Evolutionary conservation across 148 eudicot genomes (phyloP), one percentile per base, ranked within the genome.

Genomic region (Hydrangea macrophylla): DNA sequence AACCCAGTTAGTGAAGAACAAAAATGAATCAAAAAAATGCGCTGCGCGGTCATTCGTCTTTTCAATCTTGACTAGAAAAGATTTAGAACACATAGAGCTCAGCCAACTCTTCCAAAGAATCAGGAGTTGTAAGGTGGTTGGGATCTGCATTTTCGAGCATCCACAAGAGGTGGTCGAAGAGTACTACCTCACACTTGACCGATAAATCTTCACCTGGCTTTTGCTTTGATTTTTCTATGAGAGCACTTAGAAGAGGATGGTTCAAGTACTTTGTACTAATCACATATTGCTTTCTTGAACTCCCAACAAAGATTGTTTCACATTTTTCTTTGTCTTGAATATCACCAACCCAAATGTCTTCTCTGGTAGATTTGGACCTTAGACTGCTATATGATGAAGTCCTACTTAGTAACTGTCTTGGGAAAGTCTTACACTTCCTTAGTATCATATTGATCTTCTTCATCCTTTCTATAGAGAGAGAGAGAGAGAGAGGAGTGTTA

Each of bases 101-200:
- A 33, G 85, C 92, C 67, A 88, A 70, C 69, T 91, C 95, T n/a
- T 85, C 85, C 50, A 86, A 59, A 23, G 92, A 84, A 57, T 86
- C 94, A 1, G 78, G 60, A 20, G 31, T 71, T n/a, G n/a, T n/a
- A n/a, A n/a, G n/a, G n/a, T 79, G 79, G 31, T 71, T 72, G 2
- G 82, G 82, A 71, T 88, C 92, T 0, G 80, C 92, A 81, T 86
- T 86, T 36, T 91, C 88, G 7, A 91, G 90, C 97, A 91, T 84
- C 97, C 94, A 91, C 53, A 91, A 31, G 39, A 91, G 81, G 35
- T 91, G 97, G 42, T 91, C 90, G 45, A 91, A 91, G 35, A 91
- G 79, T 1, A 91, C 94, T 13, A 91, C 97, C 76, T 91, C 97
- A 74, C 97, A 91, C 44, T 81, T 83, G 56, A 91, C 87, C 0